Percentiles rank a stretch among this genome's conserved stretches.
These are phyloP conservation scores for Calonectria pteridis DNA, from an alignment of 2,329 filamentous ascomycete species.

Conservation along the genomic window DNA sequence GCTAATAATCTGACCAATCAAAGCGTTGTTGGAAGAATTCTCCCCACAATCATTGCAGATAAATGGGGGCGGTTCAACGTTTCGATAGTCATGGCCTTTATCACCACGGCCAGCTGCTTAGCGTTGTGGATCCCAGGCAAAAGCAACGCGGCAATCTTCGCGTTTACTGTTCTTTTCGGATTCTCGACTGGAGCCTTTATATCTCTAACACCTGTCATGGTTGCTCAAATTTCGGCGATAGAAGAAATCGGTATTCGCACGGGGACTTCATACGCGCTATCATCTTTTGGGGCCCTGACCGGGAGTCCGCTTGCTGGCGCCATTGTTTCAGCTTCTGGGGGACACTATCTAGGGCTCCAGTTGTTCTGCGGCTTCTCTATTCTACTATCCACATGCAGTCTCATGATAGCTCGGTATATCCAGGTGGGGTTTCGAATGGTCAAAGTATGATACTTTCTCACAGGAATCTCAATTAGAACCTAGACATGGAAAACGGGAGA, in stretches of 20 bases:
- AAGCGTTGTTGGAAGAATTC: neutral
- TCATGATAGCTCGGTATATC: neutral
- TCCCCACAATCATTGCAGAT: neutral
- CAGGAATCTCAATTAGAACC: neutral
- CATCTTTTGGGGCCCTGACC: slow-evolving; percentile 3
- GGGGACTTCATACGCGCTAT: neutral
- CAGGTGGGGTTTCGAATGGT: neutral
- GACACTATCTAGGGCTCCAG: slow-evolving; percentile 1
- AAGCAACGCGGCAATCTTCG: slow-evolving; percentile 43
- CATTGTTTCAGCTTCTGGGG: neutral
- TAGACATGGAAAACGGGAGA: neutral
- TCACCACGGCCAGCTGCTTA: neutral
- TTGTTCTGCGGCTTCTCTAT: neutral
- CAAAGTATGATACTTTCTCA: neutral
- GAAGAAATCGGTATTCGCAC: slow-evolving; percentile 11
- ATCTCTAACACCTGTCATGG: slow-evolving; percentile 53
- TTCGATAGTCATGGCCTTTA: neutral
- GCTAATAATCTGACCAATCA: neutral
- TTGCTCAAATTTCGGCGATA: slow-evolving; percentile 51
- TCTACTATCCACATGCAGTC: neutral
- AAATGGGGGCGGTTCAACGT: neutral
- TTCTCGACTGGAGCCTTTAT: slow-evolving; percentile 57
- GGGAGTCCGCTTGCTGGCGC: slow-evolving; percentile 6
- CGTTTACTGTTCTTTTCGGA: slow-evolving; percentile 56
- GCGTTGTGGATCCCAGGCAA: neutral